Evolutionary conservation across 257 asterid genomes (phyloP).

Genomic region (Solanum clarkiae): DNA sequence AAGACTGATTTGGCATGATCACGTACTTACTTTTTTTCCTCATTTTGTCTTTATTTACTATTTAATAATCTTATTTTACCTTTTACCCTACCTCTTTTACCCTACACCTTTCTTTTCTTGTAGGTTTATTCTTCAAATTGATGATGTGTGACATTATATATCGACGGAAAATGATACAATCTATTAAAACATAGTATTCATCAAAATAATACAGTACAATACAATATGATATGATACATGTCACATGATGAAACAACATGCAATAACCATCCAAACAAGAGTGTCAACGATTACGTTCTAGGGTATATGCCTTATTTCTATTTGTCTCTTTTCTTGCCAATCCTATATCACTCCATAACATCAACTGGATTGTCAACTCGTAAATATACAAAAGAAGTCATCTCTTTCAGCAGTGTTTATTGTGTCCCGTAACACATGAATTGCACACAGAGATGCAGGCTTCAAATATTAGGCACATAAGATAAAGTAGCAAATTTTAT

Average conservation of each 20-base stretch:
- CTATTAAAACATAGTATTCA: no score
- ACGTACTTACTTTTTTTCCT: no score
- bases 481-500: not conserved
- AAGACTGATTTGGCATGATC: no score
- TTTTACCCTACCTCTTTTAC: no score
- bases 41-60: no score
- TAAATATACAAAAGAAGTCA: not conserved
- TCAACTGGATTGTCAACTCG: not conserved
- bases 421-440: not conserved
- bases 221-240: no score
- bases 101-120: no score
- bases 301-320: not conserved
- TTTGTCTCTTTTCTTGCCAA: not conserved
- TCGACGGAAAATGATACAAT: no score
- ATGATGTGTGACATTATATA: no score
- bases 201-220: no score
- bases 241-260: not conserved
- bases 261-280: not conserved
- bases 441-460: not conserved
- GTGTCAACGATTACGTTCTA: not conserved
- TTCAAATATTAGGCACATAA: not conserved
- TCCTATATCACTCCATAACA: not conserved
- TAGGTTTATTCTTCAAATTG: no score
- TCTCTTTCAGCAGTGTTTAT: not conserved
- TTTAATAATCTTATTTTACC: no score